These are phyloP conservation scores for Thelephora terrestris DNA, from an alignment of 1,284 basidiomycete species.

Conservation along the genomic window DNA sequence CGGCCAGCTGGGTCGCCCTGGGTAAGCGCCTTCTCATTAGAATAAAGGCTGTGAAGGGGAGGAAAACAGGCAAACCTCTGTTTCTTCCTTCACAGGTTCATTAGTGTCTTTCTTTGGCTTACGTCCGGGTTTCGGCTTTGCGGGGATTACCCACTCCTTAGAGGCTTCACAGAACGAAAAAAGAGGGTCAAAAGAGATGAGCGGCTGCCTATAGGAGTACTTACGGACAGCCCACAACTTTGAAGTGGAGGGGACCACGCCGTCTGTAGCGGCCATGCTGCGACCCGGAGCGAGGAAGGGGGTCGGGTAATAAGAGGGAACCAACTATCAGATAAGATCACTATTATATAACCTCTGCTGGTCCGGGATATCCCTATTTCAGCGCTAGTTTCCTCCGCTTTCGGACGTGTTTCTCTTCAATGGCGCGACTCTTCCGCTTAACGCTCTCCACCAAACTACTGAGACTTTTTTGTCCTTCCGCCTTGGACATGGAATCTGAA, in stretches of 20 bases:
- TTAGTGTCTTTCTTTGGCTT: conserved; percentile 72
- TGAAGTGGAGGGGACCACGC: conserved; percentile 18
- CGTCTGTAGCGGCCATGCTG: no score
- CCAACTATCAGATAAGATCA: background rate
- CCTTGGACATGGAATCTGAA: conserved; percentile 5
- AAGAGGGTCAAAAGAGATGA: conserved; percentile 11
- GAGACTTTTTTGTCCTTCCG: conserved; percentile 34
- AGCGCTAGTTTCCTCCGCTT: conserved; percentile 42
- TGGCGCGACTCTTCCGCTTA: conserved; percentile 59
- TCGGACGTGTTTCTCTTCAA: conserved; percentile 25
- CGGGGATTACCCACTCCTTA: conserved; percentile 85
- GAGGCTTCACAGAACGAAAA: no score
- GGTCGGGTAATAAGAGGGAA: background rate
- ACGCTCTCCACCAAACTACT: conserved; percentile 73
- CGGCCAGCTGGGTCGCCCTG: background rate
- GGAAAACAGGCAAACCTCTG: conserved; percentile 30
- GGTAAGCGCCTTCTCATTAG: conserved; percentile 1
- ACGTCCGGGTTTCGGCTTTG: conserved; percentile 82
- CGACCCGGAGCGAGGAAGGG: background rate
- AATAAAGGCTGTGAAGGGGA: background rate
- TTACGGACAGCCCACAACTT: conserved; percentile 40
- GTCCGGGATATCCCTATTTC: no score
- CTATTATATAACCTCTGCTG: conserved; percentile 2
- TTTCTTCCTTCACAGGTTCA: conserved; percentile 26
- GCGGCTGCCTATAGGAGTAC: conserved; percentile 7